Conservation (phyloP, 495 filamentous ascomycete genomes). For the Trichoderma parareesei region DNA sequence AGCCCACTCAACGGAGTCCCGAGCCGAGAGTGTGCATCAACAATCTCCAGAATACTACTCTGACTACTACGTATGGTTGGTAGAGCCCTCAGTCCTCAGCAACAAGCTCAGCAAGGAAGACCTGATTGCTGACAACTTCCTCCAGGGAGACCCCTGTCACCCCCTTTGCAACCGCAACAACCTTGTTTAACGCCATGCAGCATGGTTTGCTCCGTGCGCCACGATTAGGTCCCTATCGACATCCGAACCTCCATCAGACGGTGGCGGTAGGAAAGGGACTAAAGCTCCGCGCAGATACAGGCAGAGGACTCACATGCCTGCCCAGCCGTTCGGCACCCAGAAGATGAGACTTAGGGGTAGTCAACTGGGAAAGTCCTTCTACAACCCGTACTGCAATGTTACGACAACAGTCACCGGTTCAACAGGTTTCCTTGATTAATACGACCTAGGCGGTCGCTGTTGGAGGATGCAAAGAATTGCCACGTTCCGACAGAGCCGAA, state of each 20-base stretch:
- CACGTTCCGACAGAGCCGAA: constrained; percentile 7
- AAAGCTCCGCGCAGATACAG: neutral
- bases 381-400: neutral
- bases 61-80: neutral
- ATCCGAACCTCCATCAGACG: constrained; percentile 1
- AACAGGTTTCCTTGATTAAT: neutral
- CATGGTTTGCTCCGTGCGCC: constrained; percentile 9
- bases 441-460: neutral
- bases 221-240: constrained; percentile 5
- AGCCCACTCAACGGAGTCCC: neutral
- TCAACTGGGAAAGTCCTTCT: neutral
- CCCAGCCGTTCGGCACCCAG: neutral
- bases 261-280: neutral
- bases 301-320: neutral
- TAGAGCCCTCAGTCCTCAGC: neutral
- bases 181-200: constrained; percentile 14
- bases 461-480: neutral
- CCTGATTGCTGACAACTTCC: neutral
- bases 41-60: neutral
- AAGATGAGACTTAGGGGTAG: no score
- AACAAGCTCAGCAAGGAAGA: neutral
- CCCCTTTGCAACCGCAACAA: constrained; percentile 4
- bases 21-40: neutral
- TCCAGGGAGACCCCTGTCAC: neutral
- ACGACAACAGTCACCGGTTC: no score